Percentiles rank a stretch among this genome's conserved stretches.
Conservation (phyloP, 129 eudicot genomes). For the Chrysanthemum seticuspe region DNA sequence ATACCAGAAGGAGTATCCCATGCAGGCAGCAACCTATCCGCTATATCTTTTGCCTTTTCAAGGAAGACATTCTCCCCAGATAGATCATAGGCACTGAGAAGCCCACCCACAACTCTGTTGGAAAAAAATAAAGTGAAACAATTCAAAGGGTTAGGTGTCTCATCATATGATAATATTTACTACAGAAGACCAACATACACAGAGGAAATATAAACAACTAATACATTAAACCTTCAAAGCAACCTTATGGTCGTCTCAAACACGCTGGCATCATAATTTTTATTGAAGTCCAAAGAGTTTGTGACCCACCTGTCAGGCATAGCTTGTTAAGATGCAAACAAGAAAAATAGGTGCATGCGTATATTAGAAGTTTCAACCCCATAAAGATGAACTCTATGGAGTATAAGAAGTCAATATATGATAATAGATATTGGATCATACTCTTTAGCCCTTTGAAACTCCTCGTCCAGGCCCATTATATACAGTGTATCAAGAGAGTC, state of each 20-base stretch:
- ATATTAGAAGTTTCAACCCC: too few species aligned
- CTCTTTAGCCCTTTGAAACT: conserved; percentile 96
- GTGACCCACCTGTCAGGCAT: conserved; percentile 84
- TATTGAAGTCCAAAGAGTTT: conserved; percentile 86
- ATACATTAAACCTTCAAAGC: conserved; percentile 75
- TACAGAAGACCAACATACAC: conserved; percentile 23
- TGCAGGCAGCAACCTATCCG: conserved; percentile 92
- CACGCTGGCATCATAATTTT: conserved; percentile 97
- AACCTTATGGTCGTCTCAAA: conserved; percentile 99
- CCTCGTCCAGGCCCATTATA: conserved; percentile 96
- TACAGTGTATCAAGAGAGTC: conserved; percentile 97
- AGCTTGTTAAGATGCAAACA: not conserved
- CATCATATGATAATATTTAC: conserved; percentile 13
- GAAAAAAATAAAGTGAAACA: conserved; percentile 1
- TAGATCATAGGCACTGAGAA: conserved; percentile 93
- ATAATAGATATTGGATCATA: conserved; percentile 40
- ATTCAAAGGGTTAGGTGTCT: conserved; percentile 37
- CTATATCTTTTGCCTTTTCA: conserved; percentile 94
- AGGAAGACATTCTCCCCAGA: conserved; percentile 90
- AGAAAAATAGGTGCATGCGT: too few species aligned
- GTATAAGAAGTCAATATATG: not conserved
- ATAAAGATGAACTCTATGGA: not conserved
- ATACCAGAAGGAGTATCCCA: conserved; percentile 98
- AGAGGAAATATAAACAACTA: conserved; percentile 11
- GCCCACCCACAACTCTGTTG: conserved; percentile 97